Base-by-base conservation (phyloP, 768 basidiomycete genomes). In the Leccinum obscurum region DNA sequence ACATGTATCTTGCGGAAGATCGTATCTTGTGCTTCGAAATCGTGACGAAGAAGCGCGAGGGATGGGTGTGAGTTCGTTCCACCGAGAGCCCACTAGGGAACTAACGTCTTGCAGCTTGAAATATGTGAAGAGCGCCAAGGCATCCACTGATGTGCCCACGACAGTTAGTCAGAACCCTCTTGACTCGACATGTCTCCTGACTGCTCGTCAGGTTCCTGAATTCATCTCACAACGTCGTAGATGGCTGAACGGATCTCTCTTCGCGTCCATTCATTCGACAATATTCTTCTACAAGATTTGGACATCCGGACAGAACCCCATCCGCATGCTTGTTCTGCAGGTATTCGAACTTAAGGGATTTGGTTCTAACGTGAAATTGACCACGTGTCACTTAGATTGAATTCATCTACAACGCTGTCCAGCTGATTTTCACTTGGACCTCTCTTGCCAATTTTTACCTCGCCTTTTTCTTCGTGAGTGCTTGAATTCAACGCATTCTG, bases 91-190 rank as follows among this genome's bases (percentile, higher is more conserved):
- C 17, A 22, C 37, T 20, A 24, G 24, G 20, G 51, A 52, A 41
- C 57, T 64, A 26, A 68, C 20, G 17, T 17, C 30, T 53, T 35
- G 53, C 62, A 91, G 89, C 15, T 76, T 93, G 66, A 89, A 87
- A 74, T 95, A 94, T 70, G 93, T 95, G 74, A 93, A 93, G 81
- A 90, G 86, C 67, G 95, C 95, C 15, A 94, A 95, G 65, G 95
- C 94, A 0, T 84, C 94, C 48, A 98, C 95, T n/a, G 95, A 98
- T 76, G 95, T 96, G 4, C 95, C 95, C 34, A 89, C 93, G 39
- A 82, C 86, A 20, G 87, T 86, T 52, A 59, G 78, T 70, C 20
- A 50, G 49, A 37, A 56, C 24, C 3, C n/a, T 6, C 57, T 52
- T 2, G 15, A 11, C 30, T 24, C 6, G 1, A 44, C 26, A 14